Evolutionary conservation across 176 grass and related monocot species (phyloP).

Genomic region (Ananas comosus): DNA sequence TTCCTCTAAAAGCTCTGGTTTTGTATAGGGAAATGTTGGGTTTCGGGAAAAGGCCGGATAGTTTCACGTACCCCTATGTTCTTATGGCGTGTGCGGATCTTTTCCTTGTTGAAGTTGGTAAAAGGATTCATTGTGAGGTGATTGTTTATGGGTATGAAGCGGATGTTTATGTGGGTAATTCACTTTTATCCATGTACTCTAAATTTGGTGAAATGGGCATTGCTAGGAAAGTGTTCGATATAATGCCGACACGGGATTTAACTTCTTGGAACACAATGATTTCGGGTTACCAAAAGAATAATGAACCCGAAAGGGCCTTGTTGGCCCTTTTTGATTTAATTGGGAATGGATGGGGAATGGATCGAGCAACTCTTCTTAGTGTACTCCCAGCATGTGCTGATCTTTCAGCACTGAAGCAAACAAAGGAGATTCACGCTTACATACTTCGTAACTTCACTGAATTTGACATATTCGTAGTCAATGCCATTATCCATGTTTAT

Average conservation of each 20-base stretch:
- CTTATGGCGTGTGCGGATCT: slow-evolving; percentile 30
- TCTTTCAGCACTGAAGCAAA: slow-evolving; percentile 4
- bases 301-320: slow-evolving; percentile 10
- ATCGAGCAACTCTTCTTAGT: slow-evolving; percentile 12
- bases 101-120: slow-evolving; percentile 11
- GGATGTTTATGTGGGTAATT: slow-evolving; percentile 35
- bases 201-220: slow-evolving; percentile 30
- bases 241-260: slow-evolving; percentile 35
- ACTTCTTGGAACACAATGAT: slow-evolving; percentile 55
- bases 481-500: slow-evolving; percentile 21
- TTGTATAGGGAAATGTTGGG: slow-evolving; percentile 1
- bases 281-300: slow-evolving; percentile 31
- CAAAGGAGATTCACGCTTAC: slow-evolving; percentile 18
- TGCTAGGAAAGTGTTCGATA: slow-evolving; percentile 32
- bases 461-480: slow-evolving; percentile 9
- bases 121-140: slow-evolving; percentile 22
- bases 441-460: slow-evolving; percentile 2
- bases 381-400: slow-evolving; percentile 21
- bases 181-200: slow-evolving; percentile 53
- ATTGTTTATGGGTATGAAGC: slow-evolving; percentile 20
- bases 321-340: not conserved
- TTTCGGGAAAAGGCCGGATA: not conserved
- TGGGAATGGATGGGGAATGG: not conserved
- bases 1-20: not conserved
- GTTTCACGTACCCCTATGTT: slow-evolving; percentile 7